Evolutionary conservation across 78 protist genomes (phyloP), one percentile per base, ranked within the genome.

Genomic region (slime mould (Dictyostelium discoideum)): DNA sequence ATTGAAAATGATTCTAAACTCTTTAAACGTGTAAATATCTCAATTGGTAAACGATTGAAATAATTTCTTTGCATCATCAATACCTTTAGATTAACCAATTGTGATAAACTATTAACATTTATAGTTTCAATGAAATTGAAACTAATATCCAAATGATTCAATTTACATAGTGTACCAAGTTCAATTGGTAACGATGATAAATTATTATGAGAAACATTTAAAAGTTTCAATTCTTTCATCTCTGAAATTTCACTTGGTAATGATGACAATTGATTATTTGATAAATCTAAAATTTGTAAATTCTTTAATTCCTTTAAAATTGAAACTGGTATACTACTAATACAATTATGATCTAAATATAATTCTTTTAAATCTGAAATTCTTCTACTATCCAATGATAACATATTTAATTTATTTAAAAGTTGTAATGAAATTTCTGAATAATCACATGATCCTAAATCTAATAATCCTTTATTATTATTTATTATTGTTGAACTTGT

Each of bases 191-290:
- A 72, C 5, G 48, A 14, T 5, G 86, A 20, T 39, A 96, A 63
- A 57, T 90, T 81, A 86, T 96, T 96, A 85, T 89, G 87, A 2
- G 93, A 40, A 20, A 95, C 39, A 65, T 85, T 88, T 48, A 96
- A 29, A 42, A 60, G n/a, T 2, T 63, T 50, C 18, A 96, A 77
- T 39, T 84, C 85, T 18, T 63, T 50, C 26, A 94, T 48, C 26
- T 86, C 93, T 5, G 92, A 92, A 37, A 96, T 65, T 84, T 96
- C 97, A 18, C 20, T 22, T 9, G 97, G 97, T 48, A 96, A 29
- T 29, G 44, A n/a, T n/a, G 77, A 80, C 39, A 96, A 39, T 79
- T 90, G 95, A 81, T 96, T 96, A 39, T 40, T 48, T 48, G 96
- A 87, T 24, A 96, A 29, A 82, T 96, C 97, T 7, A 96, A 74